A percentile compares a stretch with the other conserved stretches of the same genome.
These are phyloP conservation scores for Pisolithus tinctorius DNA, from an alignment of 768 basidiomycete genomes.

Conservation along the genomic window DNA sequence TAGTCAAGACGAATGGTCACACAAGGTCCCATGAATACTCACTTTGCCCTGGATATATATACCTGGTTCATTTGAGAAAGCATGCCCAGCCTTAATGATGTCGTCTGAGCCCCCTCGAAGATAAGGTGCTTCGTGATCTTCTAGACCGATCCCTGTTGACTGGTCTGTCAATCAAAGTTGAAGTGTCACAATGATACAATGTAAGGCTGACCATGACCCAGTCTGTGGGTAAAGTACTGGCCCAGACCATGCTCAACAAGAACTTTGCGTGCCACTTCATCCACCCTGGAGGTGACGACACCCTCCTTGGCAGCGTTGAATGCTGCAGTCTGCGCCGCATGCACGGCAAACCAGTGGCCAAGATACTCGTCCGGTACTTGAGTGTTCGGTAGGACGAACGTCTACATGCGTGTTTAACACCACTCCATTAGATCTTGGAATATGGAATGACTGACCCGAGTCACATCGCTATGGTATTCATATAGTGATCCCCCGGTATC, in stretches of 20 bases:
- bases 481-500: constrained; percentile 68
- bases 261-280: constrained; percentile 51
- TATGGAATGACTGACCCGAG: constrained; percentile 44
- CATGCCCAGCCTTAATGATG: constrained; percentile 54
- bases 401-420: constrained; percentile 29
- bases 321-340: constrained; percentile 54
- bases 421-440: background rate
- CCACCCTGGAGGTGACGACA: constrained; percentile 46
- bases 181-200: constrained; percentile 3
- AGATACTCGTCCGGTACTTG: constrained; percentile 46
- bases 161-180: constrained; percentile 8
- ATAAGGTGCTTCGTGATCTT: constrained; percentile 79
- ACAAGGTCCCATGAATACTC: constrained; percentile 5
- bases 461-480: constrained; percentile 75
- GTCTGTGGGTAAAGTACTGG: constrained; percentile 69
- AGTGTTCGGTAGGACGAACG: constrained; percentile 57
- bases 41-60: constrained; percentile 68
- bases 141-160: constrained; percentile 70
- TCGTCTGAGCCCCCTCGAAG: constrained; percentile 62
- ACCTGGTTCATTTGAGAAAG: constrained; percentile 81
- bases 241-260: constrained; percentile 40
- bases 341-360: constrained; percentile 60
- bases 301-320: constrained; percentile 41
- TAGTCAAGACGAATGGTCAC: background rate
- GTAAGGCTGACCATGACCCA: constrained; percentile 60